Conservation (phyloP, 305 asterid genomes). For the Solanum hybrid region DNA sequence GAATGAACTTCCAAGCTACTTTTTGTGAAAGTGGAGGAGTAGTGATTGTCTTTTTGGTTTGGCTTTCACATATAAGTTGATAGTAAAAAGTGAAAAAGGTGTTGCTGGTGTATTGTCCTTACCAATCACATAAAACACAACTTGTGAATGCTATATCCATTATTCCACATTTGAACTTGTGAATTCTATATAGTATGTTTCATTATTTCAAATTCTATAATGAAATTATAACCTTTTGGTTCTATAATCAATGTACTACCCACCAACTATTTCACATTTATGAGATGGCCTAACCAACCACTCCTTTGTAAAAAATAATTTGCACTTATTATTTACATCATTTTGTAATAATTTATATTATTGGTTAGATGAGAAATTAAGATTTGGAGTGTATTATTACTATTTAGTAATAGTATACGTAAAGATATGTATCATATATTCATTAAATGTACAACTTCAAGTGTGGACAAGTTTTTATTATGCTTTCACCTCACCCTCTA, state of each 20-base stretch:
- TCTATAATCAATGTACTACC: not conserved
- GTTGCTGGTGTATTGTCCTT: not conserved
- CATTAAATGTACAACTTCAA: too few relatives aligned
- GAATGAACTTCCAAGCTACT: not conserved
- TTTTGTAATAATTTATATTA: not conserved
- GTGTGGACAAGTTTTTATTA: not conserved
- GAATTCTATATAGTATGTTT: not conserved
- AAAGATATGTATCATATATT: not conserved
- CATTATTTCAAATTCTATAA: not conserved
- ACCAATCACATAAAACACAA: not conserved
- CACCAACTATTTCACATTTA: not conserved
- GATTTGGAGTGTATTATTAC: not conserved
- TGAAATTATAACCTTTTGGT: not conserved
- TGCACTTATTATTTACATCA: not conserved
- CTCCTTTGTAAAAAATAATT: not conserved
- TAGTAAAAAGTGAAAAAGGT: not conserved
- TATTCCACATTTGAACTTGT: not conserved
- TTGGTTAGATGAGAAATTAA: not conserved
- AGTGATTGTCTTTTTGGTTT: constrained; percentile 1
- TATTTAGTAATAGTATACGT: not conserved
- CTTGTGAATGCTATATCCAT: not conserved
- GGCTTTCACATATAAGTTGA: not conserved
- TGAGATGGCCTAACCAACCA: not conserved
- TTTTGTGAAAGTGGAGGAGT: constrained; percentile 1
- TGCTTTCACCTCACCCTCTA: not conserved